A percentile compares a stretch with the other conserved stretches of the same genome.
Evolutionary conservation across 129 eudicot genomes (phyloP).

Genomic region (Lonicera japonica): DNA sequence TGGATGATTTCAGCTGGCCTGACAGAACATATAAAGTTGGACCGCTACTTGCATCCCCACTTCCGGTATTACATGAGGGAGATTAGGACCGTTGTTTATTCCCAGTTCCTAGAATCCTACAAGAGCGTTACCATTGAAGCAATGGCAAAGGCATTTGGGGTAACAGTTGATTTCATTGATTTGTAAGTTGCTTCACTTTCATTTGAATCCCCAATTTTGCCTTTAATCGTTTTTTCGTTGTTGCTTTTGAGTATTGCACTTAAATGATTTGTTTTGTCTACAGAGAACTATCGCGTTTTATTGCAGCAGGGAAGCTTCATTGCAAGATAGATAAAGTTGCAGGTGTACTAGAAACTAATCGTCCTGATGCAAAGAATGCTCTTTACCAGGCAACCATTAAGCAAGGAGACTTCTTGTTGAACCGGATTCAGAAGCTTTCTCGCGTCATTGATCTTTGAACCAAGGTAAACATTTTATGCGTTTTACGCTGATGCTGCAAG

Average conservation of each 20-base stretch:
- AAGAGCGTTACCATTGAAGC: slow-evolving; percentile 96
- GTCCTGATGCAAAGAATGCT: slow-evolving; percentile 97
- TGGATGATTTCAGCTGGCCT: slow-evolving; percentile 56
- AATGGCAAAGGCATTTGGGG: slow-evolving; percentile 96
- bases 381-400: slow-evolving; percentile 94
- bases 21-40: slow-evolving; percentile 72
- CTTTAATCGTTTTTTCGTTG: no score
- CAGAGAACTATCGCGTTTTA: slow-evolving; percentile 93
- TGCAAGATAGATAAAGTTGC: slow-evolving; percentile 98
- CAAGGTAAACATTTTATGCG: not conserved
- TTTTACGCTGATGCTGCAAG: not conserved
- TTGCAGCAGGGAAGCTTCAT: slow-evolving; percentile 96
- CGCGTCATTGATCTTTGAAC: slow-evolving; percentile 89
- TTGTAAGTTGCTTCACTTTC: no score
- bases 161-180: slow-evolving; percentile 86
- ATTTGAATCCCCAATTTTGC: no score
- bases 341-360: slow-evolving; percentile 87
- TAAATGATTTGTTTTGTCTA: not conserved
- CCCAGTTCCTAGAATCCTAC: slow-evolving; percentile 92
- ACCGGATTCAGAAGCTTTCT: slow-evolving; percentile 90
- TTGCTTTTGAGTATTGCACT: not conserved
- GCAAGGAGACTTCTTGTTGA: slow-evolving; percentile 90
- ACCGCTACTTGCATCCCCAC: slow-evolving; percentile 85
- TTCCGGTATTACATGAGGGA: slow-evolving; percentile 96
- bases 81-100: slow-evolving; percentile 78